Evolutionary conservation across 2,329 filamentous ascomycete genomes (phyloP).

Genomic region (Diplodia seriata): DNA sequence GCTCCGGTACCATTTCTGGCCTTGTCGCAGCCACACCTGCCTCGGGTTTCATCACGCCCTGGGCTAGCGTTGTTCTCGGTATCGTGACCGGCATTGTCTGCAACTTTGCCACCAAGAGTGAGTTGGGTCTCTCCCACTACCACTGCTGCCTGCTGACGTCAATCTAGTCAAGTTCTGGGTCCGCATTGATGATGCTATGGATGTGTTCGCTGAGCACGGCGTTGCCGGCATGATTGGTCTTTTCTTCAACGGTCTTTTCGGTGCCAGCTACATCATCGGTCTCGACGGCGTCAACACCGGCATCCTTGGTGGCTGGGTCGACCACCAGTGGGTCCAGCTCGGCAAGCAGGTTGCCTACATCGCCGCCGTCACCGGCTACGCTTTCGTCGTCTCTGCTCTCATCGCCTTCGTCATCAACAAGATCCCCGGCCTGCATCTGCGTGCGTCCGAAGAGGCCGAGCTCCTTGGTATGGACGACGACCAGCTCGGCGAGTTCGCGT

Average conservation of each 20-base stretch:
- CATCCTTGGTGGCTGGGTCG: slow-evolving; percentile 72
- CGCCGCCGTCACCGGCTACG: slow-evolving; percentile 68
- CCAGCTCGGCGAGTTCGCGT: slow-evolving; percentile 88
- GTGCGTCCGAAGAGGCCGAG: slow-evolving; percentile 81
- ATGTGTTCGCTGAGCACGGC: slow-evolving; percentile 90
- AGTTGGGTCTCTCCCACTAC: slow-evolving; percentile 48
- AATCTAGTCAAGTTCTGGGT: slow-evolving; percentile 72
- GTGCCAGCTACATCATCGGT: slow-evolving; percentile 73
- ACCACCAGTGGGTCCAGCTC: slow-evolving; percentile 75
- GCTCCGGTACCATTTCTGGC: slow-evolving; percentile 85
- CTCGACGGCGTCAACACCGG: slow-evolving; percentile 78
- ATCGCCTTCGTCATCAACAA: slow-evolving; percentile 78
- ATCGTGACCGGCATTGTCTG: slow-evolving; percentile 70
- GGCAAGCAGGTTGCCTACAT: slow-evolving; percentile 85
- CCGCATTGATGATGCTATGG: slow-evolving; percentile 84
- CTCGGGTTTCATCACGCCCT: slow-evolving; percentile 77
- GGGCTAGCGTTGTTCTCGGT: slow-evolving; percentile 67
- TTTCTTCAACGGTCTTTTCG: slow-evolving; percentile 78
- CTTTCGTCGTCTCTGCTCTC: slow-evolving; percentile 75
- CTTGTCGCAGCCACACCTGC: slow-evolving; percentile 87
- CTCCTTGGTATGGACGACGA: slow-evolving; percentile 89
- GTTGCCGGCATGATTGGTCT: slow-evolving; percentile 84
- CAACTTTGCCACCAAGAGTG: slow-evolving; percentile 89
- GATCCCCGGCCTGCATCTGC: slow-evolving; percentile 78
- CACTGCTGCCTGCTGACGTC: slow-evolving; percentile 36